phyloP scores from a whole-genome alignment of 495 filamentous ascomycete species.

The Penicillium turbatum region DNA sequence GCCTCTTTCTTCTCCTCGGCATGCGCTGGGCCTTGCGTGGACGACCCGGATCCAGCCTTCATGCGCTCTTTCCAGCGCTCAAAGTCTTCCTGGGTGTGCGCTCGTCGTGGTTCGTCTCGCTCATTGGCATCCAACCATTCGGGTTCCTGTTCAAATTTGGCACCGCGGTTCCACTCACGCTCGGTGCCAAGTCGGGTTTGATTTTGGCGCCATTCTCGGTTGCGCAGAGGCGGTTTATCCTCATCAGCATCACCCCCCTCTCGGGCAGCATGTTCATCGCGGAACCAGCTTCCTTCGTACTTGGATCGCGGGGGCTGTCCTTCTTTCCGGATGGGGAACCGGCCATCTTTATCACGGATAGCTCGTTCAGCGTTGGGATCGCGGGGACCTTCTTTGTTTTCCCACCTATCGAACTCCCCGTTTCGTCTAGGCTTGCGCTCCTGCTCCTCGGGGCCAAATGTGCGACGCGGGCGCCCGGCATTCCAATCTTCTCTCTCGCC shows the following conservation, averaged over 20 bases:
- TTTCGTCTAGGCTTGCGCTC: constrained; percentile 52
- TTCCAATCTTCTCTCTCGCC: constrained; percentile 58
- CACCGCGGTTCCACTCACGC: constrained; percentile 54
- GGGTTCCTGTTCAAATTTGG: constrained; percentile 67
- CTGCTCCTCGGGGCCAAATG: constrained; percentile 50
- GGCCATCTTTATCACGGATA: constrained; percentile 39
- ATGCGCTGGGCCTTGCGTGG: constrained; percentile 25
- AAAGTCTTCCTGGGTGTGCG: constrained; percentile 85
- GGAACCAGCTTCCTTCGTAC: constrained; percentile 55
- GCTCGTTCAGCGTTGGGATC: constrained; percentile 47
- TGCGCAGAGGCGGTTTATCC: constrained; percentile 48
- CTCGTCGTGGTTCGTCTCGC: constrained; percentile 60
- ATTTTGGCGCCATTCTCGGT: constrained; percentile 63
- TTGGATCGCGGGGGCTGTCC: constrained; percentile 43
- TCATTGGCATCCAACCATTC: constrained; percentile 81
- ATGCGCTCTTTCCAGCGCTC: constrained; percentile 91
- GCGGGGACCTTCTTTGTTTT: constrained; percentile 38
- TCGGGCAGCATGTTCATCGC: constrained; percentile 48
- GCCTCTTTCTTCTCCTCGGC: constrained; percentile 47
- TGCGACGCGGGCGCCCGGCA: constrained; percentile 49
- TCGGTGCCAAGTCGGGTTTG: constrained; percentile 57
- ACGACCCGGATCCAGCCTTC: constrained; percentile 58
- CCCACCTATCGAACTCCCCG: constrained; percentile 62
- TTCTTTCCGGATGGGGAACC: constrained; percentile 47
- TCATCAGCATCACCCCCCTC: constrained; percentile 54